phyloP scores from a whole-genome alignment of 306 rosid species.

The Trifolium subterraneum region DNA sequence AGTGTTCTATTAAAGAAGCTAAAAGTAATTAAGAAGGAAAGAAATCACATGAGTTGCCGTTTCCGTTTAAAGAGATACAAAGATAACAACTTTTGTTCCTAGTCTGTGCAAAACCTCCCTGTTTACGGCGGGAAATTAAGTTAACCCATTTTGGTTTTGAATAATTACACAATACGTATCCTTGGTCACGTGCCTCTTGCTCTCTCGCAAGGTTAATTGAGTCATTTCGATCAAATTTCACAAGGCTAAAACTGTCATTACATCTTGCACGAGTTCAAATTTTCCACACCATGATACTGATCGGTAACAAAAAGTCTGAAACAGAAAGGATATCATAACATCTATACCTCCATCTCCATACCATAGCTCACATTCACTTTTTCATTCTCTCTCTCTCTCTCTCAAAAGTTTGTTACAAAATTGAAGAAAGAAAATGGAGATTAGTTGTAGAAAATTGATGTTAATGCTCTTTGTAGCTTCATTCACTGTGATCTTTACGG shows the following conservation, averaged over 20 bases:
- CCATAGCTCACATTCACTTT: neutral
- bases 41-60: neutral
- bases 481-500: neutral
- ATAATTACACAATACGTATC: neutral
- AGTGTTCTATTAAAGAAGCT: neutral
- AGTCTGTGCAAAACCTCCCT: neutral
- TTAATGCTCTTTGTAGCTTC: conserved; percentile 11
- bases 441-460: neutral
- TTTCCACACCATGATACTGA: neutral
- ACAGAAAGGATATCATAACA: conserved; percentile 13
- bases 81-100: neutral
- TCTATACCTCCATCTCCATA: neutral
- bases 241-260: conserved; percentile 34
- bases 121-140: conserved; percentile 45
- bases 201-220: neutral
- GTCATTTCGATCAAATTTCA: conserved; percentile 4
- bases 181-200: conserved; percentile 10
- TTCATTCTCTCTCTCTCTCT: neutral
- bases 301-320: neutral
- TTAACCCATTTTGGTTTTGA: conserved; percentile 14
- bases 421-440: conserved; percentile 26
- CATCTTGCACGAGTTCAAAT: neutral
- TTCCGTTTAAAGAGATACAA: neutral
- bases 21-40: neutral
- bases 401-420: neutral